Base-by-base conservation (phyloP, 1,139 yeast genomes). In the Kodamaea sp. region DNA sequence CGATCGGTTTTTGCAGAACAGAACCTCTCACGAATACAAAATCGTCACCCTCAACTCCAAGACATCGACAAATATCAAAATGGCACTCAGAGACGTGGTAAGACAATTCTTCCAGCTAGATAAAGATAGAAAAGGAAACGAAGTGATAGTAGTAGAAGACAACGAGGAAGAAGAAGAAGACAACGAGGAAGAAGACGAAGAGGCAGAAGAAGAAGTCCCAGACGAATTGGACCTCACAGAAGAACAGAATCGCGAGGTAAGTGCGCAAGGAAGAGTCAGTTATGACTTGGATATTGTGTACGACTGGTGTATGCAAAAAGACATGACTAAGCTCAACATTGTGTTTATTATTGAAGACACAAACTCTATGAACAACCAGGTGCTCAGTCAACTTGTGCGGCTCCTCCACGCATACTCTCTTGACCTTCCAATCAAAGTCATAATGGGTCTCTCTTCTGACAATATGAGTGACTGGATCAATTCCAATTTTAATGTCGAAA, bases 291-390 rank as follows among this genome's bases (percentile, higher is more conserved):
- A 76, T 35, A 60, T 73, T n/a, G 51, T 79, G 10, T 63, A 55
- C 15, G 76, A 72, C 23, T 78, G 80, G 77, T 70, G 57, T 34
- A 28, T 38, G 7, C 11, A 24, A 13, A 24, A 44, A 15, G 25
- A 29, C 15, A 39, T 26, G 11, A 36, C 40, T 13, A 38, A 35
- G 19, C 34, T 61, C 10, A 48, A 70, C 15, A 49, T 74, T 13
- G 57, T 77, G 10, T 55, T 79, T 4, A 57, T 80, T 5, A 50
- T 83, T n/a, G 85, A 82, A 47, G 88, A 83, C 51, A 72, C 84
- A 2, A 85, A 79, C 46, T 70, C 83, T 3, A 70, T 82, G 38
- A 73, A 71, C 26, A 60, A 69, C 8, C 66, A 65, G n/a, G 63
- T 79, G 2, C 51, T 83, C 15, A 66, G 78, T 28, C 77, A 71